A percentile compares a stretch with the other conserved stretches of the same genome.
Evolutionary conservation across 2,329 filamentous ascomycete species (phyloP).

Genomic region (Talaromyces funiculosus): DNA sequence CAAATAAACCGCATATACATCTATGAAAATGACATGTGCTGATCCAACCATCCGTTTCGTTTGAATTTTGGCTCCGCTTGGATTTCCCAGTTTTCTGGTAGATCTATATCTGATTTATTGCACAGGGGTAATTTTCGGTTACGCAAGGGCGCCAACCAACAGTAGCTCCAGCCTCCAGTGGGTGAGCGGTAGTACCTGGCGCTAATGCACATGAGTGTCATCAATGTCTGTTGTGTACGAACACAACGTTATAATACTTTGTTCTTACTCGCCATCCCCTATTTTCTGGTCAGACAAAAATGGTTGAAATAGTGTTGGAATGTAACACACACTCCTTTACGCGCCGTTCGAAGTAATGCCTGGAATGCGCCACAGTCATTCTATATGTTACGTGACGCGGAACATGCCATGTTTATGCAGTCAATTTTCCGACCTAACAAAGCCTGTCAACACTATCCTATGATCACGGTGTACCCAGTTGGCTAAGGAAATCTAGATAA

Average conservation of each 20-base stretch:
- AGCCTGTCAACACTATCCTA: no score
- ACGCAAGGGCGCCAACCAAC: background rate
- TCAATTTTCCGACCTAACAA: background rate
- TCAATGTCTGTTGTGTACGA: background rate
- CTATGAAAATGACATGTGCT: no score
- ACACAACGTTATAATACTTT: background rate
- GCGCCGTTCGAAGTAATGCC: background rate
- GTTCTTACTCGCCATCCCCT: background rate
- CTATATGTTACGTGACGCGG: background rate
- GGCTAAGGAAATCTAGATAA: background rate
- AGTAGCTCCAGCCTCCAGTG: background rate
- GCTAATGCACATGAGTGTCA: constrained; percentile 2
- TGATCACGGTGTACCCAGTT: background rate
- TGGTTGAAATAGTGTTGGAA: constrained; percentile 1
- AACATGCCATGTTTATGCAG: background rate
- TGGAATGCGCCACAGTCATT: background rate
- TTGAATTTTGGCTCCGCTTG: background rate
- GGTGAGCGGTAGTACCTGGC: constrained; percentile 3
- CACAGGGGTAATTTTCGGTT: background rate
- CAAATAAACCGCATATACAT: background rate
- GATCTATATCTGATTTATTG: background rate
- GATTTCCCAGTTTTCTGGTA: background rate
- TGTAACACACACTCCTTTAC: constrained; percentile 3
- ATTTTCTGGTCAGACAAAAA: background rate
- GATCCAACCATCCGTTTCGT: background rate